These are phyloP conservation scores for Seiridium unicorne DNA, from an alignment of 2,329 filamentous ascomycete species.

Conservation along the genomic window DNA sequence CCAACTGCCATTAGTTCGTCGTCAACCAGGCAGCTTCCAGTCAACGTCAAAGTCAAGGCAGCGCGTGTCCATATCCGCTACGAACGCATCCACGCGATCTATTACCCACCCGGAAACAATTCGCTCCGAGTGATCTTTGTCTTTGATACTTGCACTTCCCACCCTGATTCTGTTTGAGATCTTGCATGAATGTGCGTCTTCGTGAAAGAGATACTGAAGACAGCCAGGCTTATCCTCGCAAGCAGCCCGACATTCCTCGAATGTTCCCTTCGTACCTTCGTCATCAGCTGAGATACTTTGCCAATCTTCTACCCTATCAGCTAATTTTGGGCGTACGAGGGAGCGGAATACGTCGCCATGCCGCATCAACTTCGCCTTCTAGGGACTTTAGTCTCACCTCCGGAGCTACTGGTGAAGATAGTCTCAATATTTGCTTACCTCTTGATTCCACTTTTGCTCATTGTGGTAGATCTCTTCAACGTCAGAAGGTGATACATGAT, in stretches of 20 bases:
- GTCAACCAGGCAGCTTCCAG: background rate
- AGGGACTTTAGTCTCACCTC: background rate
- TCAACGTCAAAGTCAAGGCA: background rate
- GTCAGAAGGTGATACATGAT: constrained; percentile 42
- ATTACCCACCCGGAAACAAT: constrained; percentile 3
- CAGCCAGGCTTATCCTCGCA: background rate
- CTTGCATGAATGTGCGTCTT: background rate
- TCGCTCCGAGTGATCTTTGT: background rate
- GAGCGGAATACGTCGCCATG: background rate
- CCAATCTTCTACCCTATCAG: background rate
- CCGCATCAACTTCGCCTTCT: background rate
- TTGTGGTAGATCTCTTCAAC: constrained; percentile 42
- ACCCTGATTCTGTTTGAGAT: background rate
- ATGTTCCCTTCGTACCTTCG: background rate
- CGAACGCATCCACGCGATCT: background rate
- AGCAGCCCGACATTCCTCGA: background rate
- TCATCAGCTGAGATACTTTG: background rate
- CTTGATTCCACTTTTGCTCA: constrained; percentile 34
- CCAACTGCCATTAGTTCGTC: too few species aligned
- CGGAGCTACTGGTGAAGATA: background rate
- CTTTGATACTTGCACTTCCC: background rate
- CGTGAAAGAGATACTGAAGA: background rate
- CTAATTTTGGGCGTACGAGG: background rate
- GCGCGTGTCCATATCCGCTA: background rate
- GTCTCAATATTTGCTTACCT: constrained; percentile 18